Conservation (phyloP, 2,329 filamentous ascomycete genomes). For the Colletotrichum orbiculare region DNA sequence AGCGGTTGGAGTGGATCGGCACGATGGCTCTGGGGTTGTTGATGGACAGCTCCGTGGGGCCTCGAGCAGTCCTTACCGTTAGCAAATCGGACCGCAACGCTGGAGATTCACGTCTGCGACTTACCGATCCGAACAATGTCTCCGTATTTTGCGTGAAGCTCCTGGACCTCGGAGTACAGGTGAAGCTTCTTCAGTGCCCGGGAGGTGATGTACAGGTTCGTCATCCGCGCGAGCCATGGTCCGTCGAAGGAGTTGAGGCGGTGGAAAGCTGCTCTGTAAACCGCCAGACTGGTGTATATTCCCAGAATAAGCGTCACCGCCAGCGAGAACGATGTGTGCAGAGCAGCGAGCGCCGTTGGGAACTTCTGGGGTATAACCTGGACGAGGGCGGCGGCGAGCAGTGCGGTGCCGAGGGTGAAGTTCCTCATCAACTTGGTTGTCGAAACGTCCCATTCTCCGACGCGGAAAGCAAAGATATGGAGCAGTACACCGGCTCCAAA, state of each 20-base stretch:
- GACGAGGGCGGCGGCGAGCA: slow-evolving; percentile 20
- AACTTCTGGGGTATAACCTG: slow-evolving; percentile 10
- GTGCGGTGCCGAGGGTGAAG: slow-evolving; percentile 11
- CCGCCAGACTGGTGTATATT: slow-evolving; percentile 38
- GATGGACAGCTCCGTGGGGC: slow-evolving; percentile 47
- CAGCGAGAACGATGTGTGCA: slow-evolving; percentile 12
- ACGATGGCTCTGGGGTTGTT: slow-evolving; percentile 43
- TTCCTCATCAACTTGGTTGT: slow-evolving; percentile 33
- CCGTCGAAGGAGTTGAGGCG: slow-evolving; percentile 43
- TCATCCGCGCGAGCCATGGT: slow-evolving; percentile 42
- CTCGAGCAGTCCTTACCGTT: slow-evolving; percentile 34
- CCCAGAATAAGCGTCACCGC: slow-evolving; percentile 23
- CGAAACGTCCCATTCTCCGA: slow-evolving; percentile 43
- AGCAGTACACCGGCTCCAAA: slow-evolving; percentile 29
- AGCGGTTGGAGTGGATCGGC: slow-evolving; percentile 43
- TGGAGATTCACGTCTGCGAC: neutral
- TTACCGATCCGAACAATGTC: slow-evolving; percentile 45
- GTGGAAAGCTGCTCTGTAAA: slow-evolving; percentile 41
- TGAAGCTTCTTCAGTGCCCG: slow-evolving; percentile 39
- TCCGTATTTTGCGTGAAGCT: slow-evolving; percentile 44
- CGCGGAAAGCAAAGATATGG: slow-evolving; percentile 40
- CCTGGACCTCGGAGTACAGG: slow-evolving; percentile 41
- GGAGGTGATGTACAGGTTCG: slow-evolving; percentile 39
- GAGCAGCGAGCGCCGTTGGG: slow-evolving; percentile 4
- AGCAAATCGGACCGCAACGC: neutral